Evolutionary conservation across 805 yeast genomes (phyloP), one percentile per base, ranked within the genome.

Genomic region (Millerozyma acaciae): DNA sequence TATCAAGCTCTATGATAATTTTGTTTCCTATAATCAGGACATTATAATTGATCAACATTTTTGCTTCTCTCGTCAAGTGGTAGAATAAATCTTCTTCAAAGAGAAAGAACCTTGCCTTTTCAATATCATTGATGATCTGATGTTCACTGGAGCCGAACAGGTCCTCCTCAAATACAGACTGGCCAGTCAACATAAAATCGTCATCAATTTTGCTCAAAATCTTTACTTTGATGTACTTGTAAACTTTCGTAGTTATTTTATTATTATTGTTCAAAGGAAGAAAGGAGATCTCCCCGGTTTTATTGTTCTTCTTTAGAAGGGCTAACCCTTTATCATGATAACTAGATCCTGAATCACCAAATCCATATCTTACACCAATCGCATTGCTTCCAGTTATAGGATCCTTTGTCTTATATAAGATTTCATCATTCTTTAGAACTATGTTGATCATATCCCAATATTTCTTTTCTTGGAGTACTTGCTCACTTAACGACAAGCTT

Each of bases 81-180:
- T 75, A 77, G 62, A 86, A 86, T 34, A 90, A 65, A 55, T 90
- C 97, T 49, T 85, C 93, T 51, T 90, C 97, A 60, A 90, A 90
- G 6, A 89, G 65, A 38, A 76, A 75, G 42, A 73, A 79, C 29
- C 96, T 70, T 0, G 94, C 88, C 32, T 62, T 74, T 22, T 73
- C 69, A 17, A 90, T 80, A 16, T 71, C 73, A 30, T 70, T 68
- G 14, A 80, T 70, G 8, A 70, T 59, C 15, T 56, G 45, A 13
- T 35, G 38, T 12, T 40, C 34, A 16, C 34, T 27, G 10, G 32
- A 30, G 15, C 31, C 34, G 12, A 52, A 38, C 34, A 47, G 38
- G 28, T 46, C 39, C 13, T 46, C 42, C 3, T 49, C 44, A 13
- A 65, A 57, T 17, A 51, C 45, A 0, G 84, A 73, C 47, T 79